phyloP scores from a whole-genome alignment of 129 eudicot species.

The Centella asiatica region DNA sequence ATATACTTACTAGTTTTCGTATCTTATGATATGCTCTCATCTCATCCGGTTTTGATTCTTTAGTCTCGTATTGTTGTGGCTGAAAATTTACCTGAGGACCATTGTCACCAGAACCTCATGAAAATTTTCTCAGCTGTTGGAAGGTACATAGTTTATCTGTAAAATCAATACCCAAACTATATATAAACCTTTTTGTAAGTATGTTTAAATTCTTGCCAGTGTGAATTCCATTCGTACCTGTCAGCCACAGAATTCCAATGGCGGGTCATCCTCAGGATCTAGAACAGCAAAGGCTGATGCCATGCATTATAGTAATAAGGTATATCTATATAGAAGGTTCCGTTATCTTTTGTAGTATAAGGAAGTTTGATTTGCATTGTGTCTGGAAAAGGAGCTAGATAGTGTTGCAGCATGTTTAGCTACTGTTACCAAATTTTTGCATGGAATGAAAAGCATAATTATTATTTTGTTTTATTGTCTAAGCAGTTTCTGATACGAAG shows the following conservation, averaged over 20 bases:
- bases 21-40: neutral
- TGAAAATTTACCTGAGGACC: conserved; percentile 93
- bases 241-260: conserved; percentile 71
- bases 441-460: neutral
- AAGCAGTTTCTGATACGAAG: neutral
- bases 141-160: conserved; percentile 43
- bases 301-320: conserved; percentile 66
- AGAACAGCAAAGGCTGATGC: conserved; percentile 62
- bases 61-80: conserved; percentile 90
- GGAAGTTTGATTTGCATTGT: neutral
- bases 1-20: neutral
- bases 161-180: neutral
- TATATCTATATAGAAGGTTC: conserved; percentile 16
- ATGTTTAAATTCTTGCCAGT: conserved; percentile 29
- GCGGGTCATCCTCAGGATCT: conserved; percentile 58
- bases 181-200: conserved; percentile 8
- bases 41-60: neutral
- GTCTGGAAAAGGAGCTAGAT: neutral
- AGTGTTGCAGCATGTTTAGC: neutral
- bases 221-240: conserved; percentile 96
- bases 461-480: neutral
- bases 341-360: neutral
- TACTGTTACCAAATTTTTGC: neutral
- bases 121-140: conserved; percentile 88
- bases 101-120: conserved; percentile 91